A percentile compares a stretch with the other conserved stretches of the same genome.
Conservation (phyloP, 306 rosid species). For the Cucurbita ficifolia region DNA sequence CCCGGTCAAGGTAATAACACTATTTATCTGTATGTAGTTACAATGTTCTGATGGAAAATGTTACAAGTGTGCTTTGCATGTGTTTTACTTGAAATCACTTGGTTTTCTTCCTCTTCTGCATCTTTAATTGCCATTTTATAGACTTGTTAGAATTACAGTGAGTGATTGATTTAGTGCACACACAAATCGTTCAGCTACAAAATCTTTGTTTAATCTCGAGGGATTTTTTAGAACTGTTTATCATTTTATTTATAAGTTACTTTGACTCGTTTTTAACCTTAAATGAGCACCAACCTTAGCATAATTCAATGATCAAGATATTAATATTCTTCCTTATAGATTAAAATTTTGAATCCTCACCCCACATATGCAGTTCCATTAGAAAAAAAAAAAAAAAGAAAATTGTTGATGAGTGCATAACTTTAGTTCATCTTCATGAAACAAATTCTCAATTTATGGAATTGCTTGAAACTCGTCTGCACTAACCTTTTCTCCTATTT, state of each 20-base stretch:
- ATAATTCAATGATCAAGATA: background rate
- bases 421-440: background rate
- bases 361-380: background rate
- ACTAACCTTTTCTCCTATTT: background rate
- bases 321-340: background rate
- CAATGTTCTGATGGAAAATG: background rate
- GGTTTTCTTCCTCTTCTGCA: background rate
- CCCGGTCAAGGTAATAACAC: constrained; percentile 74
- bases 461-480: background rate
- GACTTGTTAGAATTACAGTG: background rate
- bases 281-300: background rate
- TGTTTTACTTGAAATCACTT: background rate
- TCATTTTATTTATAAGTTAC: background rate
- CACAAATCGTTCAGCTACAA: background rate
- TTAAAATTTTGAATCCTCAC: background rate
- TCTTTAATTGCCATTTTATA: background rate
- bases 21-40: background rate
- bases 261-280: background rate
- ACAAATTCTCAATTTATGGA: background rate
- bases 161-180: background rate
- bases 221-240: background rate
- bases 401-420: background rate
- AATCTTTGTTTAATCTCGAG: background rate
- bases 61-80: background rate
- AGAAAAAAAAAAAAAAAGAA: background rate